These are phyloP conservation scores for Massospora cicadina DNA, from an alignment of 371 early-diverging fungal genomes.

Conservation along the genomic window DNA sequence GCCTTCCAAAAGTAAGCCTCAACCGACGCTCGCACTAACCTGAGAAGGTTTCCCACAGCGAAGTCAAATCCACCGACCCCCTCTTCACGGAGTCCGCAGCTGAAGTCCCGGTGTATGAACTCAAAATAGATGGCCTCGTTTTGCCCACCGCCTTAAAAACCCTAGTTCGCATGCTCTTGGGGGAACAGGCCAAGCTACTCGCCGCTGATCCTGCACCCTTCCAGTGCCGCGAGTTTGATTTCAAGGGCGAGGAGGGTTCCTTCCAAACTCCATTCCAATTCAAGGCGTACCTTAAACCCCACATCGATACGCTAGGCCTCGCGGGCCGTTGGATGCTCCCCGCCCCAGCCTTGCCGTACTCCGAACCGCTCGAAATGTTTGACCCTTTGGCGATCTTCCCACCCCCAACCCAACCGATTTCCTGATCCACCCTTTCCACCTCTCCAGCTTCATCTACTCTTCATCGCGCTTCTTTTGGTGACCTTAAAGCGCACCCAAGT, in stretches of 20 bases:
- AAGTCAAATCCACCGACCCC: not conserved
- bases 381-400: not conserved
- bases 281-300: not conserved
- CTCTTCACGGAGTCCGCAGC: not conserved
- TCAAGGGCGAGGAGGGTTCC: not conserved
- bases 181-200: not conserved
- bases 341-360: not conserved
- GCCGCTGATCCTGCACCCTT: not conserved
- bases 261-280: not conserved
- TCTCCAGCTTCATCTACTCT: not conserved
- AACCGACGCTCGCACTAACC: too few relatives aligned
- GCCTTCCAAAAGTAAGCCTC: not conserved
- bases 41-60: not conserved
- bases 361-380: not conserved
- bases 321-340: not conserved
- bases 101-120: not conserved
- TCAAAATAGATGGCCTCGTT: not conserved
- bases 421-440: not conserved
- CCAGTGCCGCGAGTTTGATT: not conserved
- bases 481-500: too few relatives aligned
- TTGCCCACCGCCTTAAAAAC: not conserved
- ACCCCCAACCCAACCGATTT: not conserved
- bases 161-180: not conserved
- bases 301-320: not conserved
- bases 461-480: not conserved